These are phyloP conservation scores for Plantago elongata DNA, from an alignment of 257 asterid species.

Conservation along the genomic window DNA sequence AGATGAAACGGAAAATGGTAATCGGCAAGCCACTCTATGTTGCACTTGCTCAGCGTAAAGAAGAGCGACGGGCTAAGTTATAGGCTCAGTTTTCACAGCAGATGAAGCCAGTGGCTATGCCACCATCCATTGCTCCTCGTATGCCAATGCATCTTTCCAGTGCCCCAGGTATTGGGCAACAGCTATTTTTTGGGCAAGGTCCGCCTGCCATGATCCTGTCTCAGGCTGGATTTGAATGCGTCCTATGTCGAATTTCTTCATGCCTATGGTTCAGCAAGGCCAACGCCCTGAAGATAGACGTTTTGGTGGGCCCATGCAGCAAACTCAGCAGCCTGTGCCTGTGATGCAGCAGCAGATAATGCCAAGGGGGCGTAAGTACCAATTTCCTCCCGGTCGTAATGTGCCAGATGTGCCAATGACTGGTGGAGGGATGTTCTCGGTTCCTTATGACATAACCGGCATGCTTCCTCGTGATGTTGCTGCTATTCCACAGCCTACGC, in stretches of 20 bases:
- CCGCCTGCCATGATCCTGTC: slow-evolving; percentile 71
- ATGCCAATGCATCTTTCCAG: slow-evolving; percentile 83
- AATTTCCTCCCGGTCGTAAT: slow-evolving; percentile 70
- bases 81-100: slow-evolving; percentile 80
- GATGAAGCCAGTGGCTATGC: slow-evolving; percentile 64
- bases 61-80: slow-evolving; percentile 46
- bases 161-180: slow-evolving; percentile 75
- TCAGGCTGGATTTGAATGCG: slow-evolving; percentile 82
- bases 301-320: slow-evolving; percentile 51
- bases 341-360: slow-evolving; percentile 65
- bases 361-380: slow-evolving; percentile 71
- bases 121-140: slow-evolving; percentile 64
- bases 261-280: slow-evolving; percentile 68
- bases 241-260: slow-evolving; percentile 55
- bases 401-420: slow-evolving; percentile 46
- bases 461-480: slow-evolving; percentile 57
- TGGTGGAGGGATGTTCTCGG: slow-evolving; percentile 70
- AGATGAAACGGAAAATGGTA: slow-evolving; percentile 51
- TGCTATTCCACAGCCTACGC: slow-evolving; percentile 58
- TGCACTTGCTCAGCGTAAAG: slow-evolving; percentile 59
- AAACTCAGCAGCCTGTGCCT: slow-evolving; percentile 47
- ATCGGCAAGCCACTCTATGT: slow-evolving; percentile 55
- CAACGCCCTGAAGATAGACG: slow-evolving; percentile 61
- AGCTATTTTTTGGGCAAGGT: slow-evolving; percentile 71
- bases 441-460: slow-evolving; percentile 76